A percentile compares a stretch with the other conserved stretches of the same genome.
These are phyloP conservation scores for Fragilaria radians DNA, from an alignment of 108 stramenopile species.

Conservation along the genomic window DNA sequence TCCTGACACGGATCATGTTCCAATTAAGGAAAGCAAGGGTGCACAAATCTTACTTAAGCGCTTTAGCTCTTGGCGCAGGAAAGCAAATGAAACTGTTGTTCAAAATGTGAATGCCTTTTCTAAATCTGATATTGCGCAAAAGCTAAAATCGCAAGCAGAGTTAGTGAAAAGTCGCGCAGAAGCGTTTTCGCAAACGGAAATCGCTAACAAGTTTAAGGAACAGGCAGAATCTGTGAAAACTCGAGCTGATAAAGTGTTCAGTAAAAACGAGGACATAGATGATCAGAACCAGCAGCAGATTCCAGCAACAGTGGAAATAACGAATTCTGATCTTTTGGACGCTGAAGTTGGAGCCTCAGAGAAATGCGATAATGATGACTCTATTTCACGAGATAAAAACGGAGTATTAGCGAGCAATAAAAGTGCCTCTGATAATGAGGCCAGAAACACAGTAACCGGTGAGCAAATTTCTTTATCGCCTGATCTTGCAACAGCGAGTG, in stretches of 20 bases:
- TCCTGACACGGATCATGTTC: too few relatives aligned
- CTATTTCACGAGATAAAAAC: not conserved
- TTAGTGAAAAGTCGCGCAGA: not conserved
- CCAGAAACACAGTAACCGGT: not conserved
- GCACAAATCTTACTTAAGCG: conserved; percentile 45
- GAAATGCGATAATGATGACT: not conserved
- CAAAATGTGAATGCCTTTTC: conserved; percentile 11
- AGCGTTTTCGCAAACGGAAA: conserved; percentile 14
- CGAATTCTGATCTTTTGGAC: too few relatives aligned
- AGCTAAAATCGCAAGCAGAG: not conserved
- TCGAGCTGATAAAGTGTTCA: conserved; percentile 3
- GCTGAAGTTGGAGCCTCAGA: not conserved
- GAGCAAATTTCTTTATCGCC: not conserved
- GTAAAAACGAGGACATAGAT: not conserved
- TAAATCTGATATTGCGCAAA: conserved; percentile 7
- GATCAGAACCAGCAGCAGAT: not conserved
- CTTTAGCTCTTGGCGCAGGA: conserved; percentile 25
- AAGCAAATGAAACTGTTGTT: conserved; percentile 20
- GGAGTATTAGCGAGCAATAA: not conserved
- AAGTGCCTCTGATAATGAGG: not conserved
- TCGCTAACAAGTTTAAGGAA: too few relatives aligned
- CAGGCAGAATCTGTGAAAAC: too few relatives aligned
- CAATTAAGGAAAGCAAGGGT: conserved; percentile 9
- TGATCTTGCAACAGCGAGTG: conserved; percentile 17
- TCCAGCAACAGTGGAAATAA: not conserved